Conservation (phyloP, 139 green algal species). For the Deuterostichococcus epilithicus region DNA sequence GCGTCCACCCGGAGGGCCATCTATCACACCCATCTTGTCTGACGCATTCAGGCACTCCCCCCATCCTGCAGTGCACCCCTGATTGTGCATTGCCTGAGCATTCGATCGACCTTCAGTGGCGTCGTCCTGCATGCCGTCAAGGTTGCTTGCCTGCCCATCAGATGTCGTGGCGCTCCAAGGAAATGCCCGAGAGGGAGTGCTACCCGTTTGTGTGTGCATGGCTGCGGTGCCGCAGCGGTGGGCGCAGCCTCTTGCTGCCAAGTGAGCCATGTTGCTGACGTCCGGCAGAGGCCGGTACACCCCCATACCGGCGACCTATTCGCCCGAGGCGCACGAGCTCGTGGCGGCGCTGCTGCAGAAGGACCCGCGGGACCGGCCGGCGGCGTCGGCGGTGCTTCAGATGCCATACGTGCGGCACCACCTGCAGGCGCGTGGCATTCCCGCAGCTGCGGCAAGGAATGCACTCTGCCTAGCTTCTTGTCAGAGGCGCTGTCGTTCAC, state of each 20-base stretch:
- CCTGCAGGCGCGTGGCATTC: no score
- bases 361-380: conserved; percentile 15
- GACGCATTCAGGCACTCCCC: neutral
- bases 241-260: neutral
- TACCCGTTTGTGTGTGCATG: neutral
- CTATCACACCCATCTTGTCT: neutral
- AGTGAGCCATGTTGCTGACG: neutral
- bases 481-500: no score
- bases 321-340: conserved; percentile 17
- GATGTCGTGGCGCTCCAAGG: neutral
- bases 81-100: neutral
- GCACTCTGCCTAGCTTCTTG: no score
- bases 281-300: neutral
- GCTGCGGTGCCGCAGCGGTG: neutral
- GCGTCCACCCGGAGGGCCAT: neutral
- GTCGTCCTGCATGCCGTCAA: neutral
- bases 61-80: neutral
- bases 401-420: no score
- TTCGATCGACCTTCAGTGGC: neutral
- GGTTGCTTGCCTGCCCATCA: neutral
- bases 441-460: no score
- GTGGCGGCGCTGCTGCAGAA: conserved; percentile 20
- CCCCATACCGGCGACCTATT: conserved; percentile 38
- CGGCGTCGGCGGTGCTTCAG: no score
- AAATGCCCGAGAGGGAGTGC: no score